phyloP scores from a whole-genome alignment of 2,329 filamentous ascomycete species.

The Neophaeococcomyces mojaviensis region DNA sequence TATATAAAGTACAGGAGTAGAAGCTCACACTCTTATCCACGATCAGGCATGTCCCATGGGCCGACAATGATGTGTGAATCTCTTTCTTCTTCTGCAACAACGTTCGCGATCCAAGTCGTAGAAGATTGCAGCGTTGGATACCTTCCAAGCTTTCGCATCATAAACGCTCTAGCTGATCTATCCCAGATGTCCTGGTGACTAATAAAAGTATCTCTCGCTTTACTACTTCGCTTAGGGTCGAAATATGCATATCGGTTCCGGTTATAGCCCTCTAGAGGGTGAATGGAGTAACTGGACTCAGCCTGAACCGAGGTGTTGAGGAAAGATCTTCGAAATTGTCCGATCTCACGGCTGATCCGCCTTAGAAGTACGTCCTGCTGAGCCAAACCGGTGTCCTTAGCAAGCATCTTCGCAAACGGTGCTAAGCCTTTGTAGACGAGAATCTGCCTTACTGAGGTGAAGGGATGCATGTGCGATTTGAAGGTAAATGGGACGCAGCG shows the following conservation, averaged over 20 bases:
- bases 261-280: conserved; percentile 1
- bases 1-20: no score
- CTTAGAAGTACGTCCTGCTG: not conserved
- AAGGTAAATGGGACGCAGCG: conserved; percentile 1
- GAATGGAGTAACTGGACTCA: not conserved
- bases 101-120: not conserved
- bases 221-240: conserved; percentile 1
- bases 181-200: conserved; percentile 9
- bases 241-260: not conserved
- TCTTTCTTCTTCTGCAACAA: not conserved
- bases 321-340: not conserved
- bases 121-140: not conserved
- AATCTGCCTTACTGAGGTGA: conserved; percentile 11
- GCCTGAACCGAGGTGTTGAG: not conserved
- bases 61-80: not conserved
- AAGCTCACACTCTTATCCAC: no score
- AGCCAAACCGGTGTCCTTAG: not conserved
- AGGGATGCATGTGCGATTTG: conserved; percentile 4
- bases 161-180: conserved; percentile 5
- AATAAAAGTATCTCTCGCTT: conserved; percentile 7
- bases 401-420: conserved; percentile 4
- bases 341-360: not conserved
- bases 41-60: not conserved
- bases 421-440: conserved; percentile 7
- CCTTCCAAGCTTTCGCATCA: conserved; percentile 1